A percentile compares a stretch with the other conserved stretches of the same genome.
Conservation (phyloP, 164 flowering plant species). For the grape (Vitis vinifera) region ASM3070453v1 NC_081818.1:4772501-4773000, state of each 20-base stretch:
- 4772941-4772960: conserved; percentile 2
- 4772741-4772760: not conserved
- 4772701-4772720: not conserved
- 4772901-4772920: conserved; percentile 13
- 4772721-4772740: not conserved
- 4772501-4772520: conserved; percentile 28
- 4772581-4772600: conserved; percentile 19
- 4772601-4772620: not conserved
- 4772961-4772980: not conserved
- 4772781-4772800: not conserved
- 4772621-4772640: not conserved
- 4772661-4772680: not conserved
- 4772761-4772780: conserved; percentile 1
- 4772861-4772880: conserved; percentile 2
- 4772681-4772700: not conserved
- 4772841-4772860: conserved; percentile 34
- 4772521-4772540: conserved; percentile 9
- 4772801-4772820: not conserved
- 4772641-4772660: conserved; percentile 1
- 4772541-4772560: conserved; percentile 38
- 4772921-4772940: conserved; percentile 6
- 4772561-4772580: conserved; percentile 21
- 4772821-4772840: conserved; percentile 13
- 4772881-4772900: not conserved
- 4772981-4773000: not conserved